Percentiles rank a stretch among this genome's conserved stretches.
phyloP scores from a whole-genome alignment of 192 early-diverging fungal species.

The Borealophlyctis nickersoniae region DNA sequence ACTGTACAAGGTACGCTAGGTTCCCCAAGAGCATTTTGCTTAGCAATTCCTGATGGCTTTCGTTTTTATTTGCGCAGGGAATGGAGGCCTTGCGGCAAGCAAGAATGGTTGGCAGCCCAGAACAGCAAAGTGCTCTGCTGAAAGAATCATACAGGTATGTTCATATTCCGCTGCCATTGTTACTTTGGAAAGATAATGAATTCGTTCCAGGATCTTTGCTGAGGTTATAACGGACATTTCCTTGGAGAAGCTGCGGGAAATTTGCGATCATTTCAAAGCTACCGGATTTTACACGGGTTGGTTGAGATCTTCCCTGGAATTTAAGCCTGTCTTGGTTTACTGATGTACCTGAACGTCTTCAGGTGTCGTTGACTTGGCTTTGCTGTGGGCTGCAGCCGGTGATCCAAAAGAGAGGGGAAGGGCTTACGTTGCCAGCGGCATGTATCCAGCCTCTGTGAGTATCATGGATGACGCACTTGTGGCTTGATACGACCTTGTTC shows the following conservation, averaged over 20 bases:
- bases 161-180: no score
- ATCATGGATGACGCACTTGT: no score
- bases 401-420: conserved; percentile 3
- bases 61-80: conserved; percentile 37
- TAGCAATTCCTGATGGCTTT: conserved; percentile 39
- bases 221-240: conserved; percentile 13
- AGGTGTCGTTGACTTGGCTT: conserved; percentile 27
- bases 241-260: conserved; percentile 28
- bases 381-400: conserved; percentile 13
- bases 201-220: conserved; percentile 12
- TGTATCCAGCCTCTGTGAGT: neutral
- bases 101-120: no score
- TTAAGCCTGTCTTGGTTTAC: no score
- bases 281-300: no score
- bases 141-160: no score
- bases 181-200: no score
- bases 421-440: neutral
- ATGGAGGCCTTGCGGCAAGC: no score
- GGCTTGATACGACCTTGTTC: no score
- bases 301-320: no score
- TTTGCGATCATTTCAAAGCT: conserved; percentile 22
- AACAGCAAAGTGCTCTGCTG: no score
- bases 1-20: conserved; percentile 54
- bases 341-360: no score
- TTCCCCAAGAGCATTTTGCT: conserved; percentile 42